phyloP scores from a whole-genome alignment of 257 asterid genomes.

The Paraleonurus japonicus region DNA sequence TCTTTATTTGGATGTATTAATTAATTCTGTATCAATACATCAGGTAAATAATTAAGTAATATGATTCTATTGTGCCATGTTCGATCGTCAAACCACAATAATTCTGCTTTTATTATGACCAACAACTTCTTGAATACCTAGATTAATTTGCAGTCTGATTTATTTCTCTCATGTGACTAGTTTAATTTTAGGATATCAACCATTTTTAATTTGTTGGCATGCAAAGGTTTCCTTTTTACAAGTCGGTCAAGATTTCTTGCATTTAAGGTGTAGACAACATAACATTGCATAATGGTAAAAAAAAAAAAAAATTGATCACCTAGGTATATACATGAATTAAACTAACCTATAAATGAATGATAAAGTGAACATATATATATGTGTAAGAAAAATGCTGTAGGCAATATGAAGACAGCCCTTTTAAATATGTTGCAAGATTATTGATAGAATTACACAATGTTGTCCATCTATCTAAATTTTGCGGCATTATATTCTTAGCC shows the following conservation, averaged over 20 bases:
- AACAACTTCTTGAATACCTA: neutral
- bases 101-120: neutral
- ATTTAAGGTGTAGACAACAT: neutral
- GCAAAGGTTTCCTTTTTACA: too few species aligned
- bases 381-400: neutral
- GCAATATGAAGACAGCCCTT: neutral
- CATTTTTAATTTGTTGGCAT: neutral
- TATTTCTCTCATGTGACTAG: neutral
- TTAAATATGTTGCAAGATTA: neutral
- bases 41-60: constrained; percentile 14
- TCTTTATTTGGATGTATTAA: constrained; percentile 23
- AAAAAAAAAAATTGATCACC: too few species aligned
- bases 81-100: neutral
- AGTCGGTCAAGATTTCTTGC: neutral
- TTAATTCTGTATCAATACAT: constrained; percentile 20
- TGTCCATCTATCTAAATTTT: neutral
- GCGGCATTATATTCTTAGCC: neutral
- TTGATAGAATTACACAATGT: neutral
- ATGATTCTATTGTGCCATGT: constrained; percentile 17
- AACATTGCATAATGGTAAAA: neutral
- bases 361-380: neutral
- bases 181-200: neutral
- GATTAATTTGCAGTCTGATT: neutral
- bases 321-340: neutral
- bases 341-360: neutral